These are phyloP conservation scores for Trichoderma orchidacearum DNA, from an alignment of 495 filamentous ascomycete species.

Conservation along the genomic window DNA sequence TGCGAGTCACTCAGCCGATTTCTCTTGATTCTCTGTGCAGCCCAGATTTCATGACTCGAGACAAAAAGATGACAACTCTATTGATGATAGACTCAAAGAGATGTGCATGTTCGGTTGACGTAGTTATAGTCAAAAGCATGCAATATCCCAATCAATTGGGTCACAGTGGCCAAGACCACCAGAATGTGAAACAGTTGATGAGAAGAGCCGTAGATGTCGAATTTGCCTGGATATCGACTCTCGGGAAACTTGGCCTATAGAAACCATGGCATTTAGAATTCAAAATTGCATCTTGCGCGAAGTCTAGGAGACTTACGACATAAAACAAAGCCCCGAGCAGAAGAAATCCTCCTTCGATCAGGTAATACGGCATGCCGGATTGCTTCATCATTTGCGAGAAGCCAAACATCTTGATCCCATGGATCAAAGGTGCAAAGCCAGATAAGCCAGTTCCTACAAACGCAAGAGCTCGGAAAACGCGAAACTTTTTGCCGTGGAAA, in stretches of 20 bases:
- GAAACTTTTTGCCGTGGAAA: slow-evolving; percentile 26
- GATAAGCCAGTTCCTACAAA: slow-evolving; percentile 34
- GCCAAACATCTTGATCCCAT: slow-evolving; percentile 28
- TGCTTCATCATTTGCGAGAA: slow-evolving; percentile 22
- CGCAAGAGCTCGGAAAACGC: slow-evolving; percentile 19
- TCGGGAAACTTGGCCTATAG: slow-evolving; percentile 26
- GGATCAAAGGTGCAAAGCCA: slow-evolving; percentile 31
- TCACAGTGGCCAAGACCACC: slow-evolving; percentile 42
- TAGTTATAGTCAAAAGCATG: slow-evolving; percentile 39
- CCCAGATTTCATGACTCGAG: too few species aligned
- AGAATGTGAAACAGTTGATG: slow-evolving; percentile 56
- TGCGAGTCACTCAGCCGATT: too few species aligned
- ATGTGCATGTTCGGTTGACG: slow-evolving; percentile 12
- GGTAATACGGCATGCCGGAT: slow-evolving; percentile 32
- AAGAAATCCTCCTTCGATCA: slow-evolving; percentile 20
- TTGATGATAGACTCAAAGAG: not conserved
- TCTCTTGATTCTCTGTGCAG: too few species aligned
- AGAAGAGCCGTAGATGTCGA: slow-evolving; percentile 47
- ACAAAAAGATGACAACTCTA: too few species aligned
- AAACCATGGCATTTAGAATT: slow-evolving; percentile 7
- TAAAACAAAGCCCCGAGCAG: slow-evolving; percentile 25
- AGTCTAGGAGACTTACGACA: slow-evolving; percentile 19
- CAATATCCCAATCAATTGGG: slow-evolving; percentile 44
- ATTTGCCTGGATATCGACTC: slow-evolving; percentile 24
- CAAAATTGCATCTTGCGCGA: slow-evolving; percentile 4